These are phyloP conservation scores for Saccharomycopsis crataegensis DNA, from an alignment of 1,139 yeast species.

Conservation along the genomic window DNA sequence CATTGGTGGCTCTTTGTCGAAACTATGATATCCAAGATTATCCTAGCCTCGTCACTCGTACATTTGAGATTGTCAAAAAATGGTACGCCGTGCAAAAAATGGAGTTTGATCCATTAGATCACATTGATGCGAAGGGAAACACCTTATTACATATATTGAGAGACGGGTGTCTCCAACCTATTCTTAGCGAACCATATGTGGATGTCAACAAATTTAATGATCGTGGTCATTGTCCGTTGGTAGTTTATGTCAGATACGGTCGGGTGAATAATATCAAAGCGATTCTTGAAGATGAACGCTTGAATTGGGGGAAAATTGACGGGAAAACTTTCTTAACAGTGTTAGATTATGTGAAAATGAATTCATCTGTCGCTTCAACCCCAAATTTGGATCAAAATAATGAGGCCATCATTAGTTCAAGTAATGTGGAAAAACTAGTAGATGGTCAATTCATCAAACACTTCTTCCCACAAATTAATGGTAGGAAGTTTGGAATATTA, in stretches of 20 bases:
- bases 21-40: slow-evolving; percentile 77
- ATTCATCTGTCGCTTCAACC: not conserved
- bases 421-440: slow-evolving; percentile 36
- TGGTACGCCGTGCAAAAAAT: slow-evolving; percentile 32
- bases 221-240: slow-evolving; percentile 60
- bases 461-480: slow-evolving; percentile 28
- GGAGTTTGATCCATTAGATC: slow-evolving; percentile 43
- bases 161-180: slow-evolving; percentile 34
- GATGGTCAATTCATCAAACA: slow-evolving; percentile 34
- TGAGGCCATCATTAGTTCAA: not conserved
- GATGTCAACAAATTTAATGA: slow-evolving; percentile 60
- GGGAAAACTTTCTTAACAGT: slow-evolving; percentile 35
- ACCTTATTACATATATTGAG: slow-evolving; percentile 66
- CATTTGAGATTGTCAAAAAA: slow-evolving; percentile 38
- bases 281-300: slow-evolving; percentile 38
- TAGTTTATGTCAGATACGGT: slow-evolving; percentile 64
- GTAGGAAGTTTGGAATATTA: slow-evolving; percentile 29
- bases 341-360: slow-evolving; percentile 42
- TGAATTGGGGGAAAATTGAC: slow-evolving; percentile 41
- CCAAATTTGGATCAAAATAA: not conserved
- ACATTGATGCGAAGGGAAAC: slow-evolving; percentile 68
- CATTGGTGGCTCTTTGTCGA: slow-evolving; percentile 67
- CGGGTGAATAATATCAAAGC: slow-evolving; percentile 50
- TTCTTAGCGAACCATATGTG: slow-evolving; percentile 33
- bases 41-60: slow-evolving; percentile 38